These are phyloP conservation scores for Boletellus emodensis DNA, from an alignment of 768 basidiomycete genomes.

Conservation along the genomic window DNA sequence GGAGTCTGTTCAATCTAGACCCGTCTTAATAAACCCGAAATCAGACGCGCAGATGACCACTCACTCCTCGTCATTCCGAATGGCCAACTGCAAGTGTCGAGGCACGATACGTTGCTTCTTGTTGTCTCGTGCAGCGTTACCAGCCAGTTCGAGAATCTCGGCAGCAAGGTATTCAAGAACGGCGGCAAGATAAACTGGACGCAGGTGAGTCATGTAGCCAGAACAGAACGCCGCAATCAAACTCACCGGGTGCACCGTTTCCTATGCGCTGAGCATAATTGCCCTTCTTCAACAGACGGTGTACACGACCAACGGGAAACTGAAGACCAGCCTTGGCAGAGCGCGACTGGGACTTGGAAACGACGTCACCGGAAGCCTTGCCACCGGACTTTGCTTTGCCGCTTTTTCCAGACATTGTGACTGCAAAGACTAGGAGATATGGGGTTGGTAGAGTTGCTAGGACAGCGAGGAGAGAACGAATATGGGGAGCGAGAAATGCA, in stretches of 20 bases:
- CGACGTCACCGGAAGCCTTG: slow-evolving; percentile 42
- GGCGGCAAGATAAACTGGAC: slow-evolving; percentile 53
- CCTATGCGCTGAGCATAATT: slow-evolving; percentile 59
- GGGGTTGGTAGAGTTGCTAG: neutral
- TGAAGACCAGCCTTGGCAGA: slow-evolving; percentile 41
- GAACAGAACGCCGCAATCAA: no score
- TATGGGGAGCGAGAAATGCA: slow-evolving; percentile 8
- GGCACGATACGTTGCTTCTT: slow-evolving; percentile 63
- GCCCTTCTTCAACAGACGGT: slow-evolving; percentile 54
- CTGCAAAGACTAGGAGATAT: slow-evolving; percentile 9
- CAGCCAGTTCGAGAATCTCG: slow-evolving; percentile 61
- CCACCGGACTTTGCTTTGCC: slow-evolving; percentile 69
- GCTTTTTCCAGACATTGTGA: slow-evolving; percentile 38
- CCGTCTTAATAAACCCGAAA: neutral
- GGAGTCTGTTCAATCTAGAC: slow-evolving; percentile 36
- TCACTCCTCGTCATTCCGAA: slow-evolving; percentile 58
- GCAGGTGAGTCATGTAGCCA: neutral
- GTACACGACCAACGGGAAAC: slow-evolving; percentile 60
- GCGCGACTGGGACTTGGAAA: slow-evolving; percentile 34
- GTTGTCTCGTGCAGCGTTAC: slow-evolving; percentile 52
- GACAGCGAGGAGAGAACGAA: slow-evolving; percentile 1
- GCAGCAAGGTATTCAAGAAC: slow-evolving; percentile 61
- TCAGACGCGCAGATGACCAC: neutral
- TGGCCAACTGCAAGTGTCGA: slow-evolving; percentile 62
- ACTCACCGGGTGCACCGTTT: slow-evolving; percentile 45